Evolutionary conservation across 208 protist species (phyloP).

Genomic region (Trypanosoma vivax): DNA sequence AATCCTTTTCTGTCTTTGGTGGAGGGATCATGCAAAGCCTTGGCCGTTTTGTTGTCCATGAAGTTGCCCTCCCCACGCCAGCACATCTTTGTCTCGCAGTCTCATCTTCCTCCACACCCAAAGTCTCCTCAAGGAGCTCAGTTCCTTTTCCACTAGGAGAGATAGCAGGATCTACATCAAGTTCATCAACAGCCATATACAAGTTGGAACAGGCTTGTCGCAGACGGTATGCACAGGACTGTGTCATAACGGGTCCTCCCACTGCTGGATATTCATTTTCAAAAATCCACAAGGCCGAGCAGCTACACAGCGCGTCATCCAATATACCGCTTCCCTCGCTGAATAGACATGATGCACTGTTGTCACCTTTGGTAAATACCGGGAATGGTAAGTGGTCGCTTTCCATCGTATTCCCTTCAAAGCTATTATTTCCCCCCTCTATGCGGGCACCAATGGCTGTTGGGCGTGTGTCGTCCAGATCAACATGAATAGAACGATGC

Average conservation of each 20-base stretch:
- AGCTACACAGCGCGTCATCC: conserved; percentile 14
- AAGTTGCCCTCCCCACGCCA: conserved; percentile 24
- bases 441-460: too few relatives aligned
- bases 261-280: conserved; percentile 54
- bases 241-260: conserved; percentile 42
- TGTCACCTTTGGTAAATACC: conserved; percentile 22
- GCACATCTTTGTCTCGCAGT: neutral
- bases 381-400: conserved; percentile 21
- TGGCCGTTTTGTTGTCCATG: too few relatives aligned
- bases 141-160: too few relatives aligned
- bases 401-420: neutral
- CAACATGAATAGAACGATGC: too few relatives aligned
- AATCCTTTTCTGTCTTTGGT: conserved; percentile 34
- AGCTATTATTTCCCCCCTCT: neutral
- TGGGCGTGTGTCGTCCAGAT: too few relatives aligned
- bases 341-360: neutral
- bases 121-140: neutral
- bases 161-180: conserved; percentile 47
- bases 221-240: conserved; percentile 37
- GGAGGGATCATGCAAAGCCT: conserved; percentile 53
- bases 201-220: conserved; percentile 53
- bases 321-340: conserved; percentile 24
- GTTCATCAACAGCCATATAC: conserved; percentile 59
- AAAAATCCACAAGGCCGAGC: conserved; percentile 56
- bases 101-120: neutral